Evolutionary conservation across 139 green algal species (phyloP).

Genomic region (Volvox reticuliferus): DNA sequence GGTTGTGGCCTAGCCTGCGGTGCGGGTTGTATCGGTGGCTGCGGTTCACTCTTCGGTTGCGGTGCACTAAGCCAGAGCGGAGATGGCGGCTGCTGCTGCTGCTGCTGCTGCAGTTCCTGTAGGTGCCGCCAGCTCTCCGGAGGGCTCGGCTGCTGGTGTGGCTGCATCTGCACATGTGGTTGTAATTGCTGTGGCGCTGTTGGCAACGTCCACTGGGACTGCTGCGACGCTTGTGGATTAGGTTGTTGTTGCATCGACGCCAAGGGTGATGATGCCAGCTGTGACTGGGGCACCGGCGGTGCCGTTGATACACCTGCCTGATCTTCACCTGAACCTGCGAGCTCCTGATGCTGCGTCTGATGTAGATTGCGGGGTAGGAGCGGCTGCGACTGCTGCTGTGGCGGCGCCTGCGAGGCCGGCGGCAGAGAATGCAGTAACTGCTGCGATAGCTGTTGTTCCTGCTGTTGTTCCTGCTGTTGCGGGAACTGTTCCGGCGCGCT

Average conservation of each 20-base stretch:
- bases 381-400: not conserved
- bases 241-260: not conserved
- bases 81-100: not conserved
- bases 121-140: not conserved
- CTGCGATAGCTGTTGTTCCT: not conserved
- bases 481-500: not conserved
- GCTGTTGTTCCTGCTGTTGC: not conserved
- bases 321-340: not conserved
- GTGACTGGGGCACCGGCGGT: not conserved
- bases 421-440: not conserved
- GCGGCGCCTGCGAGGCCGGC: not conserved
- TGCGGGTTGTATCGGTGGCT: not conserved
- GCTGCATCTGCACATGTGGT: constrained; percentile 7
- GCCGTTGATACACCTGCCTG: not conserved
- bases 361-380: not conserved
- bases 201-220: not conserved
- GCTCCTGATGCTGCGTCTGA: not conserved
- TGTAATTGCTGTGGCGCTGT: not conserved
- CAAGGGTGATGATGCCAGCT: not conserved
- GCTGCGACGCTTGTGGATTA: not conserved
- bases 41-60: not conserved
- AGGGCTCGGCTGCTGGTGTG: not conserved
- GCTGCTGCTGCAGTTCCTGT: not conserved
- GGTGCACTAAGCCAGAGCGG: not conserved
- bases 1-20: not conserved